These are phyloP conservation scores for Xerocomus amazonicus DNA, from an alignment of 1,284 basidiomycete species.

Conservation along the genomic window DNA sequence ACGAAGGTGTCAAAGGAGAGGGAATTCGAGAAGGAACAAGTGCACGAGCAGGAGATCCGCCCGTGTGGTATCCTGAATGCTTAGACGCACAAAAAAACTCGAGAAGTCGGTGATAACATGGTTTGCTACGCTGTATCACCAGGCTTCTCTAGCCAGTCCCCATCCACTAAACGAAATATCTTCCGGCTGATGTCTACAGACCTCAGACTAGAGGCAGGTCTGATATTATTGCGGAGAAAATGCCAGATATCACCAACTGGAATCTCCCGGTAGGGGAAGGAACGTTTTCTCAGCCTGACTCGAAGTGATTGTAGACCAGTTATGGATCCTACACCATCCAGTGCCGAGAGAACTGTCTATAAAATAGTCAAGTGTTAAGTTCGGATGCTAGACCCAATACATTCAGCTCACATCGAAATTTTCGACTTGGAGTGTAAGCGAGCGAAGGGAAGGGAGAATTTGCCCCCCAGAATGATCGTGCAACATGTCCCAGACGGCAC, in stretches of 20 bases:
- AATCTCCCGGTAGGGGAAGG: too few species aligned
- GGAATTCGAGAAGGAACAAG: too few species aligned
- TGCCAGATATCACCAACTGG: not conserved
- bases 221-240: constrained; percentile 1
- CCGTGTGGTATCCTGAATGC: too few species aligned
- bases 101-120: too few species aligned
- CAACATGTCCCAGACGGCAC: not conserved
- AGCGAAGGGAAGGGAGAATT: constrained; percentile 6
- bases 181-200: not conserved
- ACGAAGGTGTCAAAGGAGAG: too few species aligned
- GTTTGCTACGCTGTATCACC: too few species aligned
- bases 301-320: not conserved
- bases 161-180: constrained; percentile 4
- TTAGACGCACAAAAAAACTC: too few species aligned
- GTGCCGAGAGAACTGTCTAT: not conserved
- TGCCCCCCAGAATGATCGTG: constrained; percentile 3
- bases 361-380: not conserved
- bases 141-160: constrained; percentile 10
- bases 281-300: not conserved
- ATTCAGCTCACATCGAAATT: not conserved
- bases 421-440: constrained; percentile 1
- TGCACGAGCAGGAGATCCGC: too few species aligned
- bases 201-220: not conserved
- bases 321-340: not conserved
- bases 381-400: not conserved